Evolutionary conservation across 306 rosid species (phyloP), one percentile per base, ranked within the genome.

Genomic region (Corylus americana): DNA sequence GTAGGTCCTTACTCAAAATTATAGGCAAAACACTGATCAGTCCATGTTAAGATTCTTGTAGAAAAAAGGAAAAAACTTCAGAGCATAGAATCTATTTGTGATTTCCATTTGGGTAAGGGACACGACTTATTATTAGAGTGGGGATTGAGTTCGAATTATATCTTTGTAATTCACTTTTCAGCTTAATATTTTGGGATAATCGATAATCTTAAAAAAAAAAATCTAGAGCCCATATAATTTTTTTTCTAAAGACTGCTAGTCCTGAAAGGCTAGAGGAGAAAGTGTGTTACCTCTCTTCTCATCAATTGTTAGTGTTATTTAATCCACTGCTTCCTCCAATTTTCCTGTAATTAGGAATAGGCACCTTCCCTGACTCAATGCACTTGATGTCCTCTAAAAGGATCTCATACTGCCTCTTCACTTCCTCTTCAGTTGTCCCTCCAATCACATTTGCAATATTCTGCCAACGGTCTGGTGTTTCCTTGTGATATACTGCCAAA

Each of bases 351-450:
- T 61, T 76, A 54, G 91, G 92, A 71, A 85, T 74, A 45, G 93
- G 90, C 76, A 87, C 87, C 78, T 92, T 83, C 73, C 92, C 93
- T 31, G 95, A 85, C 42, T 90, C 95, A 47, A 89, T 92, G 86
- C 82, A 66, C 64, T 86, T 77, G 70, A 90, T 90, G 81, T 90
- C 93, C 27, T 83, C 89, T 16, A 75, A 50, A 59, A 92, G 90
- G 61, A 86, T 86, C 88, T 89, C 80, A 76, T 90, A 87, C 58
- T 80, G 92, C 78, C 76, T 89, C 87, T 90, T 86, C 22, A 92
- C 88, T 81, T 92, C 95, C 70, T 84, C 88, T 88, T 83, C 89
- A 71, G 86, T 87, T 77, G 88, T 87, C 71, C 81, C 93, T 85
- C 95, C 97, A 69, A 90, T 83, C 22, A 78, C 76, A 78, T 29